These are phyloP conservation scores for Haplosporangium sp. DNA, from an alignment of 371 early-diverging fungal genomes.

Conservation along the genomic window DNA sequence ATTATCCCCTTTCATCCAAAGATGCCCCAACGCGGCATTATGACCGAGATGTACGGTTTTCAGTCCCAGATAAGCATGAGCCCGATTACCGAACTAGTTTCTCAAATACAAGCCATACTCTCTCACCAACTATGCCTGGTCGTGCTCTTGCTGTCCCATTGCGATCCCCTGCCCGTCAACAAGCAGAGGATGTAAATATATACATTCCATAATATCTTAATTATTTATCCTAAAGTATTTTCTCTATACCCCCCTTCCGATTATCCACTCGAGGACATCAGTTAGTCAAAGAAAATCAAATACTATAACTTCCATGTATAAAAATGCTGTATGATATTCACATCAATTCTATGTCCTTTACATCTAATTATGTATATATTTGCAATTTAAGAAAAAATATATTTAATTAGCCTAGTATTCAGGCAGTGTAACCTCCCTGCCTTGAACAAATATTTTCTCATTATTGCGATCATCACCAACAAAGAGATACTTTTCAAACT, in stretches of 20 bases:
- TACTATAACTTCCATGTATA: slow-evolving; percentile 10
- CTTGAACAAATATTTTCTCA: slow-evolving; percentile 43
- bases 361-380: too few species aligned
- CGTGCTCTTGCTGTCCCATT: slow-evolving; percentile 12
- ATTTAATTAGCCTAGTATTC: background rate
- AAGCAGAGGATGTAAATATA: background rate
- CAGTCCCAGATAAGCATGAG: slow-evolving; percentile 7
- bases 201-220: background rate
- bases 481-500: slow-evolving; percentile 47
- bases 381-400: too few species aligned
- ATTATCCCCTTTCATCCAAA: slow-evolving; percentile 12
- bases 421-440: slow-evolving; percentile 25
- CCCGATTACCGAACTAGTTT: background rate
- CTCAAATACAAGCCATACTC: background rate
- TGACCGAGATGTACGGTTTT: background rate
- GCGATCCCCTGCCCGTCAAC: slow-evolving; percentile 12
- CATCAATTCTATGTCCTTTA: too few species aligned
- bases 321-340: slow-evolving; percentile 6
- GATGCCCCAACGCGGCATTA: background rate
- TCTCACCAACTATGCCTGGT: slow-evolving; percentile 6
- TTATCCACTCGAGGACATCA: background rate
- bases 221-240: background rate
- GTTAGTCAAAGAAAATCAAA: slow-evolving; percentile 1
- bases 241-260: slow-evolving; percentile 9
- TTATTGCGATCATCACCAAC: slow-evolving; percentile 51